These are phyloP conservation scores for Syzygium malaccense DNA, from an alignment of 441 rosid genomes.

Conservation along the genomic window DNA sequence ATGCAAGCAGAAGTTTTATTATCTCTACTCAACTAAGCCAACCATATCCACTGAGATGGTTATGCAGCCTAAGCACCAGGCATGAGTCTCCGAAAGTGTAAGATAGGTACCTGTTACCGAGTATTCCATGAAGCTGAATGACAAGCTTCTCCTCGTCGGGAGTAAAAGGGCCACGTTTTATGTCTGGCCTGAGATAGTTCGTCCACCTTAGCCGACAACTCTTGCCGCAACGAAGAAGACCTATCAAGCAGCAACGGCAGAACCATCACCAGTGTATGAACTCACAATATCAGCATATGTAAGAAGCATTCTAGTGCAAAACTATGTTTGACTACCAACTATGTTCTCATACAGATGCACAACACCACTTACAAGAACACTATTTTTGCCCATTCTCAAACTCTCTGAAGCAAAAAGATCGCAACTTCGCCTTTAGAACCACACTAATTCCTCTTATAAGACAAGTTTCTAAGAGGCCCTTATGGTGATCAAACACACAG, in stretches of 20 bases:
- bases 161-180: conserved; percentile 41
- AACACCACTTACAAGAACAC: background rate
- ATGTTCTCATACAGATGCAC: background rate
- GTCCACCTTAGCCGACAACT: conserved; percentile 57
- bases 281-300: background rate
- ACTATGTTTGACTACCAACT: background rate
- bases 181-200: conserved; percentile 49
- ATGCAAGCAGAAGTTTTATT: background rate
- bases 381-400: background rate
- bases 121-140: conserved; percentile 39
- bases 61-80: background rate
- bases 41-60: background rate
- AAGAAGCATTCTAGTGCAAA: background rate
- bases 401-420: background rate
- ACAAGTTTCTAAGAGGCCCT: background rate
- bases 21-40: background rate
- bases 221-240: conserved; percentile 47
- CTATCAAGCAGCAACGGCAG: conserved; percentile 1
- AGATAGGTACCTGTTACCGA: conserved; percentile 36
- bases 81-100: background rate
- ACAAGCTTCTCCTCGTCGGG: conserved; percentile 35
- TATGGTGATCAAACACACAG: background rate
- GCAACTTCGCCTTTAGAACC: background rate
- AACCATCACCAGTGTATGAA: background rate
- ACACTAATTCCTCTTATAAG: background rate